Percentiles rank a stretch among this genome's conserved stretches.
Evolutionary conservation across 331 rosid genomes (phyloP).

Genomic region (Prunus yedoensis): DNA sequence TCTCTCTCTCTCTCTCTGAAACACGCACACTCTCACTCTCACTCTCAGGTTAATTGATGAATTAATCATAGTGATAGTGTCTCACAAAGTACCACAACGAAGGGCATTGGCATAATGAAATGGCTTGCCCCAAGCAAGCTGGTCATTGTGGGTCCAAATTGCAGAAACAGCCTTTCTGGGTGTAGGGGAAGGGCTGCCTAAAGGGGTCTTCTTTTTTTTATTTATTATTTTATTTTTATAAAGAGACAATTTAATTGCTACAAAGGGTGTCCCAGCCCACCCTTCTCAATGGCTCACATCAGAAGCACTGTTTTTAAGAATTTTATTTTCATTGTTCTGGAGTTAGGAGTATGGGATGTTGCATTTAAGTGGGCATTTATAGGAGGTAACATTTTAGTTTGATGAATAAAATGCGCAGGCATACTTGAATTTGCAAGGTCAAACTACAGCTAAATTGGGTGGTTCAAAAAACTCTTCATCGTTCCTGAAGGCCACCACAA

Average conservation of each 20-base stretch:
- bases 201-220: no score
- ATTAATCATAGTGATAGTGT: background rate
- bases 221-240: background rate
- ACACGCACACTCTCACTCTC: background rate
- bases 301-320: background rate
- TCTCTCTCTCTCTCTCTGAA: no score
- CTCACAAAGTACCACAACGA: background rate
- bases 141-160: background rate
- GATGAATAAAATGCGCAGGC: conserved; percentile 44
- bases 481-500: conserved; percentile 77
- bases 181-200: background rate
- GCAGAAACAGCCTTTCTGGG: background rate
- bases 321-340: background rate
- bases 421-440: conserved; percentile 73
- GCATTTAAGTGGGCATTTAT: conserved; percentile 12
- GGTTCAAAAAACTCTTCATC: conserved; percentile 72
- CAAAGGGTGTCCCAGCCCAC: background rate
- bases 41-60: background rate
- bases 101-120: background rate
- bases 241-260: no score
- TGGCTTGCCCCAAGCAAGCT: background rate
- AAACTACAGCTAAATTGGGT: conserved; percentile 48
- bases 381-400: conserved; percentile 15
- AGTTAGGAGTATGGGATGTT: conserved; percentile 1
- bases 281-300: background rate